Evolutionary conservation across 768 basidiomycete species (phyloP).

Genomic region (Piloderma croceum): DNA sequence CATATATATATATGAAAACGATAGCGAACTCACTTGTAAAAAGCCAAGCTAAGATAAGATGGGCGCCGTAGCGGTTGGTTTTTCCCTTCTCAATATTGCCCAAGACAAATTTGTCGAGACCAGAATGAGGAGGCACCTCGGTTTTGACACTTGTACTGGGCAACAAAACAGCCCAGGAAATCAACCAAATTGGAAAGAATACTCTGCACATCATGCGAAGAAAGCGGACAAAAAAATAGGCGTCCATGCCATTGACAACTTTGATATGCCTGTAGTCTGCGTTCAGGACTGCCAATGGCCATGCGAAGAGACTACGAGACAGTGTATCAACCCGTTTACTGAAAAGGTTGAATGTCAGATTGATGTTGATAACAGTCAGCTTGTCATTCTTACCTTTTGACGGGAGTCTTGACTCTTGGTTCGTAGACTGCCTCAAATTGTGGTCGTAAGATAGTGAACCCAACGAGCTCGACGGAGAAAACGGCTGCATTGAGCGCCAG

Average conservation of each 20-base stretch:
- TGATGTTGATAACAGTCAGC: no score
- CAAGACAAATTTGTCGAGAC: constrained; percentile 70
- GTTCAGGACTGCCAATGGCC: constrained; percentile 61
- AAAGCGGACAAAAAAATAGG: constrained; percentile 91
- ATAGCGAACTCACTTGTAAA: constrained; percentile 60
- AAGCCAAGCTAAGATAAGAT: constrained; percentile 68
- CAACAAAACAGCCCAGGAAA: constrained; percentile 83
- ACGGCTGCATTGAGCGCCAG: constrained; percentile 76
- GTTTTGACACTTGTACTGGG: constrained; percentile 65
- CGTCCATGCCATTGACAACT: constrained; percentile 75
- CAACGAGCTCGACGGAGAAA: constrained; percentile 61
- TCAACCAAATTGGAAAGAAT: constrained; percentile 84
- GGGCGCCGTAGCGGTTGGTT: constrained; percentile 65
- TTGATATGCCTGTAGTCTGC: constrained; percentile 60
- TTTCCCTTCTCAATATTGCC: constrained; percentile 61
- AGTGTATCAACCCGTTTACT: no score
- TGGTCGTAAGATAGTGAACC: constrained; percentile 79
- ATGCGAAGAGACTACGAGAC: constrained; percentile 49
- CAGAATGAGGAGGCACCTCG: constrained; percentile 35
- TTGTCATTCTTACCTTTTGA: not conserved
- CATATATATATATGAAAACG: constrained; percentile 1
- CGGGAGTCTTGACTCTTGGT: constrained; percentile 63
- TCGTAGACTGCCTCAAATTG: constrained; percentile 88
- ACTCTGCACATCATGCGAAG: constrained; percentile 77
- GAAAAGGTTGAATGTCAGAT: no score